These are phyloP conservation scores for Lachancea sp. DNA, from an alignment of 805 yeast species.

Conservation along the genomic window DNA sequence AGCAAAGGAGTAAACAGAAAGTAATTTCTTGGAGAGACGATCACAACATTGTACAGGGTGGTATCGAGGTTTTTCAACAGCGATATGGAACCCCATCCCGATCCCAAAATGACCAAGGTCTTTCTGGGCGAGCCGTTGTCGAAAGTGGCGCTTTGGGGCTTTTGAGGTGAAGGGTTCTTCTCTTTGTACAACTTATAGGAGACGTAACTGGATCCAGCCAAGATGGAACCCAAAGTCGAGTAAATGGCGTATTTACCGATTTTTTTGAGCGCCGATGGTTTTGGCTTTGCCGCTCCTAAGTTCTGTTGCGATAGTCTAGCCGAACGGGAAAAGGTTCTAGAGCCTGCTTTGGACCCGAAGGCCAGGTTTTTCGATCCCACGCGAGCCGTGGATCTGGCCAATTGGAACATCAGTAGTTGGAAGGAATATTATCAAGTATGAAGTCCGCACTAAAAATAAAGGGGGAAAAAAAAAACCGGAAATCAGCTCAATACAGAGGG, in stretches of 20 bases:
- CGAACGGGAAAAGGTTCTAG: conserved; percentile 6
- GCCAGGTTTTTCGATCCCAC: conserved; percentile 1
- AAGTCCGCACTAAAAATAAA: neutral
- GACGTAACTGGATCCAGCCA: conserved; percentile 49
- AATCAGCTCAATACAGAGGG: neutral
- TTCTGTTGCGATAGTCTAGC: conserved; percentile 3
- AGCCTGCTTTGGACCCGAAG: no score
- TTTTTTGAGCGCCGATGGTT: conserved; percentile 13
- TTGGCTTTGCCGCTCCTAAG: neutral
- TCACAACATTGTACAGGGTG: conserved; percentile 76
- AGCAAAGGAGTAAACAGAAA: conserved; percentile 92
- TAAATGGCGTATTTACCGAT: conserved; percentile 28
- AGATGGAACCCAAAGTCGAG: conserved; percentile 44
- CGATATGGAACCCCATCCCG: conserved; percentile 95
- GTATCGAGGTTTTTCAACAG: conserved; percentile 80
- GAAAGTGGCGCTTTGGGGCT: conserved; percentile 51
- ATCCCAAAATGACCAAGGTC: conserved; percentile 62
- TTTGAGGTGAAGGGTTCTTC: conserved; percentile 52
- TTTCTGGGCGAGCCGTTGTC: conserved; percentile 40
- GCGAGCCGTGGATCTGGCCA: conserved; percentile 5
- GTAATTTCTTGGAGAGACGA: conserved; percentile 91
- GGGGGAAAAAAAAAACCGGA: neutral
- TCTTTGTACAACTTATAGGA: conserved; percentile 62
- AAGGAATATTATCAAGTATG: conserved; percentile 7
- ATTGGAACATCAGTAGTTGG: conserved; percentile 1